Evolutionary conservation across 148 eudicot species (phyloP), one percentile per base, ranked within the genome.

Genomic region (Diospyros lotus): DNA sequence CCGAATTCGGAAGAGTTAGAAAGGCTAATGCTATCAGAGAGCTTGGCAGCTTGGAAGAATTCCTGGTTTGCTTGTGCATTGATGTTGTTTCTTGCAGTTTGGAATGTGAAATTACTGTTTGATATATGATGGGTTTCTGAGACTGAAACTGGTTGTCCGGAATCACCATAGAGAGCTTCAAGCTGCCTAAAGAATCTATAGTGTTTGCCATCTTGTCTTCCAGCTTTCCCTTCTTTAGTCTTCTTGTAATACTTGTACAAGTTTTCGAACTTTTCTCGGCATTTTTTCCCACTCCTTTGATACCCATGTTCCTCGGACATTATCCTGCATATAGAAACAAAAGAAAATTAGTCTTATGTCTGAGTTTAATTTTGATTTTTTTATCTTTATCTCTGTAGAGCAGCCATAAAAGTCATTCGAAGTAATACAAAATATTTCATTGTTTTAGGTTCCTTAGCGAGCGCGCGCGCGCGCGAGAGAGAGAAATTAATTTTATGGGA

Each of bases 201-300:
- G 58, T 91, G 90, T 58, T 92, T 94, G 7, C 98, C 98, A 70
- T 94, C 97, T 85, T 94, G 98, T 77, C 98, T 80, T 5, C 98
- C 98, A 18, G 98, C 97, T 74, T 94, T 94, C 7, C 98, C 95
- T 77, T 90, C 98, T 71, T 90, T 94, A n/a, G 98, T 94, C 77
- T 94, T 94, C 85, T 92, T 94, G 90, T 94, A 94, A 58, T 94
- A 94, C 71, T 94, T 94, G 87, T 91, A 91, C 76, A 94, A 75
- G 67, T 94, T 94, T 80, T 91, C 98, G 71, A 94, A 94, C 73
- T 94, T 94, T 72, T 94, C 98, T 80, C 95, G 87, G 82, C 98
- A 94, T 84, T 94, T 94, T 72, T 91, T 94, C 62, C 98, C 97
- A 80, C 89, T 94, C 71, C 98, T 90, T 85, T 94, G 97, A 60